These are phyloP conservation scores for Paramecium biaurelia DNA, from an alignment of 73 alveolate genomes.

Conservation along the genomic window DNA sequence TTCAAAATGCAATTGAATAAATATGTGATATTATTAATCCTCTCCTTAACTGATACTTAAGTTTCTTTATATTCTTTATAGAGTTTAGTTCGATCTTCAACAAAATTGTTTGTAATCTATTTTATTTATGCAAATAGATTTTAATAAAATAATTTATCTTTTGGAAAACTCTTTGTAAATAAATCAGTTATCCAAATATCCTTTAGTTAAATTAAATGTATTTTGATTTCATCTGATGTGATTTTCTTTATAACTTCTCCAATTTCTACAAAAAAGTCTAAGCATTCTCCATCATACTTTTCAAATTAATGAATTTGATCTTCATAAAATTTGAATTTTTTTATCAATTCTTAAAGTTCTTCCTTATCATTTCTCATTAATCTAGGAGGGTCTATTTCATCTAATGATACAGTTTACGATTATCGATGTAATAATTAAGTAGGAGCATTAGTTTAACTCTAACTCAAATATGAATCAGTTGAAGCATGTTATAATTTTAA, in stretches of 20 bases:
- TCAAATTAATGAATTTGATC: background rate
- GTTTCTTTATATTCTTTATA: background rate
- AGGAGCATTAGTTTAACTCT: background rate
- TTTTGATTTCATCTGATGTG: background rate
- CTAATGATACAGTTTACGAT: background rate
- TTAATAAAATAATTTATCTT: background rate
- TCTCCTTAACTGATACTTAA: background rate
- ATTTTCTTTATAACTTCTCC: background rate
- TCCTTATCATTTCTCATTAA: slow-evolving; percentile 23
- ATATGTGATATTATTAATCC: background rate
- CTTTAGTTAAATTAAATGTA: background rate
- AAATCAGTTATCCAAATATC: background rate
- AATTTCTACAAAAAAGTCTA: background rate
- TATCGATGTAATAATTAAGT: background rate
- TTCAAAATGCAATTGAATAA: background rate
- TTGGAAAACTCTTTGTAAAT: background rate
- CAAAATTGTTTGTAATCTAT: background rate
- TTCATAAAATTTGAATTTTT: background rate
- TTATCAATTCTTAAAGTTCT: background rate
- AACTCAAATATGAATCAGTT: background rate
- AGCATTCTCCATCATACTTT: slow-evolving; percentile 30
- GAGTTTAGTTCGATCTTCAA: background rate
- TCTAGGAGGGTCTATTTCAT: background rate
- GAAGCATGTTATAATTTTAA: background rate
- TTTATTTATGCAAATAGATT: background rate